These are phyloP conservation scores for Skeletonema potamos DNA, from an alignment of 108 stramenopile genomes.

Conservation along the genomic window DNA sequence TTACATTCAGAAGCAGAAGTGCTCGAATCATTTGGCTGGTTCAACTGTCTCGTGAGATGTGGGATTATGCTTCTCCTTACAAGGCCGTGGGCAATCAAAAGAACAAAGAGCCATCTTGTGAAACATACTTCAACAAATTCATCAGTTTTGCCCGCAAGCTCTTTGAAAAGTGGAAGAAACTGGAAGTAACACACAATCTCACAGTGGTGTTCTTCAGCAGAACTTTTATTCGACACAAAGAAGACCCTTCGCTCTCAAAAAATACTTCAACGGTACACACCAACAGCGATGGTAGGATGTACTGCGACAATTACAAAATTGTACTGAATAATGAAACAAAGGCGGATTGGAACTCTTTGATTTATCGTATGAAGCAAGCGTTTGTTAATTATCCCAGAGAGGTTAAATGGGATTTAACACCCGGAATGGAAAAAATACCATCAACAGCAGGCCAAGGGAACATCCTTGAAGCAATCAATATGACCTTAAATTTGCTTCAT, in stretches of 20 bases:
- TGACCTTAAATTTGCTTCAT: slow-evolving; percentile 95
- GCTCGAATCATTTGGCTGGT: slow-evolving; percentile 96
- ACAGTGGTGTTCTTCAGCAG: slow-evolving; percentile 95
- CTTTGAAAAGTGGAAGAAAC: slow-evolving; percentile 84
- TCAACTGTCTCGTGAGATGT: slow-evolving; percentile 96
- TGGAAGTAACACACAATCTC: slow-evolving; percentile 89
- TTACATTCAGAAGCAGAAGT: slow-evolving; percentile 92
- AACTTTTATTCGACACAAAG: slow-evolving; percentile 55
- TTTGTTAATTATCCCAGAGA: slow-evolving; percentile 85
- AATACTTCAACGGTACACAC: slow-evolving; percentile 25
- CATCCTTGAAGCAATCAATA: slow-evolving; percentile 95
- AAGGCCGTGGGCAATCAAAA: slow-evolving; percentile 42
- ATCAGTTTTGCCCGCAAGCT: slow-evolving; percentile 68
- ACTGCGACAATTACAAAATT: slow-evolving; percentile 88
- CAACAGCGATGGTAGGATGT: slow-evolving; percentile 75
- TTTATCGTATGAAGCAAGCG: slow-evolving; percentile 82
- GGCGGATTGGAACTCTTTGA: slow-evolving; percentile 74
- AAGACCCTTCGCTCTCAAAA: slow-evolving; percentile 7
- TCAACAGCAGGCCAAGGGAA: slow-evolving; percentile 93
- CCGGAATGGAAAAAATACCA: slow-evolving; percentile 57
- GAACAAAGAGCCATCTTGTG: slow-evolving; percentile 58
- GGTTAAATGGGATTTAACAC: slow-evolving; percentile 76
- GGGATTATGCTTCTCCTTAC: slow-evolving; percentile 89
- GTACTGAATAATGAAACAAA: slow-evolving; percentile 93
- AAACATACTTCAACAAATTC: slow-evolving; percentile 87